These are phyloP conservation scores for Forsythia viridissima DNA, from an alignment of 257 asterid genomes.

Conservation along the genomic window DNA sequence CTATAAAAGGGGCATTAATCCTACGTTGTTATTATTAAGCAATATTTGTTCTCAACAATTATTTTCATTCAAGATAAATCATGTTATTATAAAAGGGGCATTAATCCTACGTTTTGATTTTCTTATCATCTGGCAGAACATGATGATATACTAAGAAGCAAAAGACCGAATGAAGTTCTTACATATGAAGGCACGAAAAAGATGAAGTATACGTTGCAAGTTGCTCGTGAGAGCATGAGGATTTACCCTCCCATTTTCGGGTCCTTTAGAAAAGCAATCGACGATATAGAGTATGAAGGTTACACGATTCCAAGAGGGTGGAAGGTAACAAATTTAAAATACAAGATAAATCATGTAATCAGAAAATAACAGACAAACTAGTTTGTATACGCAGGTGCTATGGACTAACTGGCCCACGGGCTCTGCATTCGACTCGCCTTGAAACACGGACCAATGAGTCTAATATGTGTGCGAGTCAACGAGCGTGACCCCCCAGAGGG, in stretches of 20 bases:
- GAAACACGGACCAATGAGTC: no score
- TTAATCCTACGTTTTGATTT: neutral
- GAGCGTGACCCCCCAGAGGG: no score
- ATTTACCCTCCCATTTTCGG: slow-evolving; percentile 89
- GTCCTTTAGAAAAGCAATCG: slow-evolving; percentile 80
- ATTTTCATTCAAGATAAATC: no score
- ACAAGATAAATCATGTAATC: neutral
- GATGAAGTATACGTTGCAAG: slow-evolving; percentile 86
- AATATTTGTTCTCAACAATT: no score
- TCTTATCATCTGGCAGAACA: slow-evolving; percentile 51
- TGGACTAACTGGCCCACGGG: no score
- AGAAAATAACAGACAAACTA: neutral
- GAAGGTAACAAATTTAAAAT: slow-evolving; percentile 51
- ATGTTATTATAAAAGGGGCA: no score
- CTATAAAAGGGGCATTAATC: no score
- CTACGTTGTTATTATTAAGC: no score
- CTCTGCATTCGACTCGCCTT: no score
- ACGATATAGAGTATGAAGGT: slow-evolving; percentile 71
- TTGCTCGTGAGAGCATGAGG: slow-evolving; percentile 88
- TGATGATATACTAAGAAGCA: slow-evolving; percentile 41
- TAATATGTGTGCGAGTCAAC: no score
- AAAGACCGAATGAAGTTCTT: slow-evolving; percentile 41
- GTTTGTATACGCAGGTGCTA: slow-evolving; percentile 43
- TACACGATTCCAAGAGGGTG: slow-evolving; percentile 86
- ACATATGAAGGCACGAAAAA: slow-evolving; percentile 62